phyloP scores from a whole-genome alignment of 2,329 filamentous ascomycete genomes.

The Aspergillus caelatus region DNA sequence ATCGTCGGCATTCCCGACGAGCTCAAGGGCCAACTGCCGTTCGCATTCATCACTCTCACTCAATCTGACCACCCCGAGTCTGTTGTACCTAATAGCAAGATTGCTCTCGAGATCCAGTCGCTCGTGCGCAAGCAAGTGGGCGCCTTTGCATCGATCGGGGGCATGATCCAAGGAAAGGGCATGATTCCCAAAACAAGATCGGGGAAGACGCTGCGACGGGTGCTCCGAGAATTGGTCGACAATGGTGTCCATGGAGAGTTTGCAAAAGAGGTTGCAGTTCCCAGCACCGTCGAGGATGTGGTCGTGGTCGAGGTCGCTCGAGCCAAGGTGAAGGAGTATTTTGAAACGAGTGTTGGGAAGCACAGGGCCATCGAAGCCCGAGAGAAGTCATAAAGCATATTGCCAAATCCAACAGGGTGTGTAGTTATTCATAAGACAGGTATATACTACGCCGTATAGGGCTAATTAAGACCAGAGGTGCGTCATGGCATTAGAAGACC shows the following conservation, averaged over 20 bases:
- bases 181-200: conserved; percentile 13
- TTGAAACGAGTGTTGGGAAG: conserved; percentile 1
- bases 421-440: neutral
- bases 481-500: neutral
- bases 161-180: conserved; percentile 4
- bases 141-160: conserved; percentile 3
- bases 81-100: neutral
- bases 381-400: neutral
- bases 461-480: neutral
- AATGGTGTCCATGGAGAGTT: conserved; percentile 6
- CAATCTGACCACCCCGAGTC: neutral
- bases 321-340: conserved; percentile 9
- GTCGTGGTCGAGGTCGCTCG: conserved; percentile 3
- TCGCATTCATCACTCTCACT: conserved; percentile 84
- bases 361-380: conserved; percentile 1
- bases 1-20: conserved; percentile 90
- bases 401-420: too few relatives aligned
- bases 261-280: conserved; percentile 2
- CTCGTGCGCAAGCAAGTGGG: conserved; percentile 8
- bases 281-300: conserved; percentile 7
- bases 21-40: conserved; percentile 90
- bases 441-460: neutral
- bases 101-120: conserved; percentile 2
- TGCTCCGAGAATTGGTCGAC: conserved; percentile 8
- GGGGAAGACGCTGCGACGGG: conserved; percentile 9